Percentiles rank a stretch among this genome's conserved stretches.
Evolutionary conservation across 768 basidiomycete species (phyloP).

Genomic region (Rhodotorula graminis): DNA sequence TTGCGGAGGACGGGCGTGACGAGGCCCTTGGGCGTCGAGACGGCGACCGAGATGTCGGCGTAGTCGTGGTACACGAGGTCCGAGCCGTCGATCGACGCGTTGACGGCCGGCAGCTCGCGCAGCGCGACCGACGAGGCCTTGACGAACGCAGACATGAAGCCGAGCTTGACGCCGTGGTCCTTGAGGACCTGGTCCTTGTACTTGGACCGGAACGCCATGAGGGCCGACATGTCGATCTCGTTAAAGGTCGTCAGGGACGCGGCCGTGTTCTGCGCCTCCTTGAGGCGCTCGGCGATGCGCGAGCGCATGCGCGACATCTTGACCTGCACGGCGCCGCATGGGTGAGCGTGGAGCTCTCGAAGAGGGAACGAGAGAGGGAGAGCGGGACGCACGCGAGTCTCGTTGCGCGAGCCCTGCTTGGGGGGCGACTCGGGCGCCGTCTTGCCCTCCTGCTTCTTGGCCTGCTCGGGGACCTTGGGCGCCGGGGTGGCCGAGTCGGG

Average conservation of each 20-base stretch:
- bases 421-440: slow-evolving; percentile 8
- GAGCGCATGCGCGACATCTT: slow-evolving; percentile 99
- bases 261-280: slow-evolving; percentile 94
- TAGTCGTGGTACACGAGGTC: slow-evolving; percentile 88
- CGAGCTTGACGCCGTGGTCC: slow-evolving; percentile 89
- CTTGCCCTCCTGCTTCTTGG: slow-evolving; percentile 24
- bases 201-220: slow-evolving; percentile 85
- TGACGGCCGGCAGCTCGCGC: slow-evolving; percentile 86
- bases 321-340: slow-evolving; percentile 54
- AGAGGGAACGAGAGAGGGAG: too few species aligned
- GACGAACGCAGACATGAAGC: slow-evolving; percentile 97
- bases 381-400: slow-evolving; percentile 26
- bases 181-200: slow-evolving; percentile 91
- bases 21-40: slow-evolving; percentile 93
- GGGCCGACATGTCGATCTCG: slow-evolving; percentile 97
- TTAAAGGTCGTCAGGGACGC: slow-evolving; percentile 98
- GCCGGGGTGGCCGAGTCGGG: slow-evolving; percentile 33
- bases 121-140: slow-evolving; percentile 77
- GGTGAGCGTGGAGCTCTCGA: not conserved
- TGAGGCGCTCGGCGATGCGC: slow-evolving; percentile 93
- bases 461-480: slow-evolving; percentile 38
- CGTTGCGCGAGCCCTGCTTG: slow-evolving; percentile 16
- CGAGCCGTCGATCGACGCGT: slow-evolving; percentile 81
- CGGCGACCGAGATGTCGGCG: slow-evolving; percentile 90
- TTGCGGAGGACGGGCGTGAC: slow-evolving; percentile 95